phyloP scores from a whole-genome alignment of 2,329 filamentous ascomycete genomes.

The Fusarium stilboides region DNA sequence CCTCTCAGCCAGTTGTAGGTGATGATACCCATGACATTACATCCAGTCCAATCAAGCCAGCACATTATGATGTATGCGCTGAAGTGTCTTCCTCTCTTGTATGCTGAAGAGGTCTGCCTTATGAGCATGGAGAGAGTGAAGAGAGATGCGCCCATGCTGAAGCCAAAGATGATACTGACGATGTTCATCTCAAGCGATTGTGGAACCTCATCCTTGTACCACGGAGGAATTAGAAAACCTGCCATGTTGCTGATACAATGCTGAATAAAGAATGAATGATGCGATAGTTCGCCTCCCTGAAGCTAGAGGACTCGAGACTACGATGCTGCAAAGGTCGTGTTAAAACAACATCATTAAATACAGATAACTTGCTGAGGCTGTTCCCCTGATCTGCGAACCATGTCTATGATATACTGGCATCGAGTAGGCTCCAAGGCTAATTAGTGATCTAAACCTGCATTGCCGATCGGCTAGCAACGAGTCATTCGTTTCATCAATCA shows the following conservation, averaged over 20 bases:
- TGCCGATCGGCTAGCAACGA: no score
- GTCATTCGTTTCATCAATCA: no score
- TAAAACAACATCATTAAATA: no score
- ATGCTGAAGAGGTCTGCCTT: conserved; percentile 18
- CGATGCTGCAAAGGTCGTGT: no score
- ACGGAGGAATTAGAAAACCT: conserved; percentile 34
- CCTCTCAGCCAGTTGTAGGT: conserved; percentile 33
- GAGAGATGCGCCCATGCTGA: conserved; percentile 30
- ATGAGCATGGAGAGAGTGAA: conserved; percentile 30
- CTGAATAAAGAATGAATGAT: no score
- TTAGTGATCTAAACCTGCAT: no score
- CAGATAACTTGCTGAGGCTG: no score
- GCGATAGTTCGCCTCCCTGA: no score
- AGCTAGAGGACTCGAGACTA: no score
- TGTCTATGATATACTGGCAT: no score
- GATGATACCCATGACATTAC: conserved; percentile 33
- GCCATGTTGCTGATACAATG: conserved; percentile 15
- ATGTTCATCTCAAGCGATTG: conserved; percentile 23
- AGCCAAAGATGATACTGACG: conserved; percentile 37
- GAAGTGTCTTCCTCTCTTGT: conserved; percentile 21
- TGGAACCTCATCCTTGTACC: conserved; percentile 31
- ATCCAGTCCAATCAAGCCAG: conserved; percentile 40
- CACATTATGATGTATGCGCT: conserved; percentile 38
- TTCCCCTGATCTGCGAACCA: no score
- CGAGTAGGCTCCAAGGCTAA: no score